Percentiles rank a stretch among this genome's conserved stretches.
phyloP scores from a whole-genome alignment of 495 filamentous ascomycete genomes.

The Jackrogersella minutella region DNA sequence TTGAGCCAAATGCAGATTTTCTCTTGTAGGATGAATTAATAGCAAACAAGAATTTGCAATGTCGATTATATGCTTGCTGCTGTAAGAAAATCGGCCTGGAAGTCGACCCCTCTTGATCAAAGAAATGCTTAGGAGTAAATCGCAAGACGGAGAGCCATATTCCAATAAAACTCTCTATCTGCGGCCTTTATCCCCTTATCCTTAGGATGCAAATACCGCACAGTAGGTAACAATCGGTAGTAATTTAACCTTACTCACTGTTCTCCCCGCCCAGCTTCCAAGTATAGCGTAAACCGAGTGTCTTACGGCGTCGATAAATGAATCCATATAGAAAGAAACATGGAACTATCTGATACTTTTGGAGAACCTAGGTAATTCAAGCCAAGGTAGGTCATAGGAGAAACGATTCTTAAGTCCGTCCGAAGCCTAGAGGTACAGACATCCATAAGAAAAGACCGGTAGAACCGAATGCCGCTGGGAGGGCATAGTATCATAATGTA shows the following conservation, averaged over 20 bases:
- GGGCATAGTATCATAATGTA: conserved; percentile 21
- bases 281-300: neutral
- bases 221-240: conserved; percentile 6
- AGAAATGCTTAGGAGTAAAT: neutral
- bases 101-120: neutral
- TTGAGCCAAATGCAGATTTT: neutral
- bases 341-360: conserved; percentile 35
- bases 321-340: conserved; percentile 13
- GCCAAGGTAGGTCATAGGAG: conserved; percentile 12
- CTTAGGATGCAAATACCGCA: conserved; percentile 6
- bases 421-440: conserved; percentile 2
- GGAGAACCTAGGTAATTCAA: conserved; percentile 4
- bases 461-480: conserved; percentile 2
- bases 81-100: neutral
- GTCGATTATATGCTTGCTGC: neutral
- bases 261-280: conserved; percentile 7
- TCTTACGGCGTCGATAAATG: conserved; percentile 11
- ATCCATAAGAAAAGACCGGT: conserved; percentile 6
- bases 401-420: conserved; percentile 4
- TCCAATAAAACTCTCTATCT: conserved; percentile 1
- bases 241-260: neutral
- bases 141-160: neutral
- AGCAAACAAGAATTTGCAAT: neutral
- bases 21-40: conserved; percentile 2
- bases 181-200: neutral